Conservation (phyloP, 805 yeast genomes). For the Hanseniaspora pseudoguilliermondii region DNA sequence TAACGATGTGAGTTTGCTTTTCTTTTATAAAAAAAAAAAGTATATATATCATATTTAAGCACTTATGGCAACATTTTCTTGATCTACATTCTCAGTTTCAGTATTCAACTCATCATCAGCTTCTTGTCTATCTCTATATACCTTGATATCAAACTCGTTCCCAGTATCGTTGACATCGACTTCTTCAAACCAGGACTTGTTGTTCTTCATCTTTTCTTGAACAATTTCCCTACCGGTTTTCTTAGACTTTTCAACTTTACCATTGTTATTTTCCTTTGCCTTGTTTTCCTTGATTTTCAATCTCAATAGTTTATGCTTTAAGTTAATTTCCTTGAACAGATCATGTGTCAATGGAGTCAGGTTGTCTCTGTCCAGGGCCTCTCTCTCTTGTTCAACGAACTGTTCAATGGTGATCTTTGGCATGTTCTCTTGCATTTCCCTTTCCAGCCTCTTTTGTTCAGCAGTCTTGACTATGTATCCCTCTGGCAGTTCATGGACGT, state of each 20-base stretch:
- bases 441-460: conserved; percentile 85
- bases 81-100: conserved; percentile 21
- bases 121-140: conserved; percentile 31
- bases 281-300: conserved; percentile 29
- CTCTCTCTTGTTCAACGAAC: conserved; percentile 86
- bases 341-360: conserved; percentile 81
- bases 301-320: conserved; percentile 48
- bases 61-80: not conserved
- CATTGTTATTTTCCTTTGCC: conserved; percentile 23
- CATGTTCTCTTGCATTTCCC: conserved; percentile 65
- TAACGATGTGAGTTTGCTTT: not conserved
- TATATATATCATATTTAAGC: not conserved
- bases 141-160: conserved; percentile 33
- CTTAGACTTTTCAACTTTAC: conserved; percentile 30
- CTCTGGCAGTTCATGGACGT: conserved; percentile 88
- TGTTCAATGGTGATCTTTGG: conserved; percentile 92
- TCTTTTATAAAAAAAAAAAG: not conserved
- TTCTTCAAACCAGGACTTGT: conserved; percentile 39
- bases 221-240: conserved; percentile 61
- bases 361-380: conserved; percentile 53
- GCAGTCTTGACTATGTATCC: conserved; percentile 95
- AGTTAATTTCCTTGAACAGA: conserved; percentile 73
- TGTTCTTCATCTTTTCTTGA: conserved; percentile 46
- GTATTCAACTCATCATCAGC: conserved; percentile 21
- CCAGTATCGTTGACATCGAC: conserved; percentile 25